Evolutionary conservation across 2,329 filamentous ascomycete genomes (phyloP), one percentile per base, ranked within the genome.

Genomic region (Fusarium sp.): DNA sequence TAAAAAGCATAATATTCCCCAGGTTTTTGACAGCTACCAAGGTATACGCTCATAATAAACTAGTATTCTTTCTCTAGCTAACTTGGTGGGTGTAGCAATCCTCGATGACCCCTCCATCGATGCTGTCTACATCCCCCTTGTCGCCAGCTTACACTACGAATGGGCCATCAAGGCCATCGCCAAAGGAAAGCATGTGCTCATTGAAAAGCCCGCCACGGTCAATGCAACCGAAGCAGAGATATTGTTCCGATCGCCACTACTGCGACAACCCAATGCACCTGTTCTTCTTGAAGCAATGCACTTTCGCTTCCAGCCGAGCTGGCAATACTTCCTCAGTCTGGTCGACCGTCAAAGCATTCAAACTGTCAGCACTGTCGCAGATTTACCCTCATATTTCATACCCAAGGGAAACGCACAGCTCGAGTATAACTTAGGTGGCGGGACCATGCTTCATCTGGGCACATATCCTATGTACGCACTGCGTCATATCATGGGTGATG

Each of bases 51-150:
- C 3, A 4, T 5, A 18, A 3, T 3, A 16, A 12, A n/a, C 7
- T 12, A 18, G 3, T 1, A 2, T 48, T 48, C 5, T 27, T 27
- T 12, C 2, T 11, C 0, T 2, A 11, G 21, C 44, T 59, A 9
- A 59, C 12, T 7, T 10, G 21, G 0, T 14, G 1, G 21, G 7
- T 10, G 0, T 12, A 63, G 42, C 35, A 18, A 25, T 48, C 8
- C 37, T 63, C 5, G 19, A 42, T 14, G 60, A 63, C 10, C 12
- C 37, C 5, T 49, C 29, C 7, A 42, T 37, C 14, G 42, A 60
- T 48, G 55, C 35, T 7, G 54, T 63, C 18, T 63, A 63, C 7
- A 48, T 60, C 37, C 54, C 60, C 2, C 60, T 63, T 8, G 23
- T 58, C 6, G 35, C 16, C 3, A 25, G 35, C 14, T 18, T 63